Evolutionary conservation across 202 grass and related monocot genomes (phyloP), one percentile per base, ranked within the genome.

Genomic region (Carex arenaria): DNA sequence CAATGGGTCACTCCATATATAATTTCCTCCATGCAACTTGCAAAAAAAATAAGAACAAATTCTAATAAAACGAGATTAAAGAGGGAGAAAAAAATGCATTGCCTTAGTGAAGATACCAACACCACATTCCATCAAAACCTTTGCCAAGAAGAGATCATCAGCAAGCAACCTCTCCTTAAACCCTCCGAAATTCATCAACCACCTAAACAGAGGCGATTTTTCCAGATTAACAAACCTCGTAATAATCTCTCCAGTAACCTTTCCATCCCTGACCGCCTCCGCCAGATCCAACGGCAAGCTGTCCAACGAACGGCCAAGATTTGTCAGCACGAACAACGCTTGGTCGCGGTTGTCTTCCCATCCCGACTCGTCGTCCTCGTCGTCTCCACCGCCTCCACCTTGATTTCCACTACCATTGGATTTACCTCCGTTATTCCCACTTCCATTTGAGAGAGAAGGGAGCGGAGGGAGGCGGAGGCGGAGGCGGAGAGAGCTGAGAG

Each of bases 91-190:
- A 10, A 13, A 69, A 40, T 45, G 20, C 74, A 40, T 45, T 7
- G 93, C 96, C 93, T 98, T 98, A 43, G 96, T 95, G 88, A 98
- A 97, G 85, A 97, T 86, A 45, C 94, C 94, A 15, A 97, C 87
- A 75, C 94, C 94, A 67, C 94, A 97, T 87, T 97, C 94, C 69
- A 97, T 91, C 67, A 86, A 88, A 64, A 97, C 84, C 90, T 97
- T 97, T n/a, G 92, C 88, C 68, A 97, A 86, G 89, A 97, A 97
- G 83, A 97, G 92, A 86, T 98, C 96, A 69, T 98, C 96, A 26
- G 96, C 96, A 59, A 98, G 91, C 72, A 98, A 88, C 83, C 96
- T 88, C 83, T 98, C 96, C 91, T 91, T 95, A 88, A 98, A 95
- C 2, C 96, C 96, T 31, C 96, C 89, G 84, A 99, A 99, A 87